Evolutionary conservation across 371 early-diverging fungal genomes (phyloP), one percentile per base, ranked within the genome.

Genomic region (Entomophthora muscae): DNA sequence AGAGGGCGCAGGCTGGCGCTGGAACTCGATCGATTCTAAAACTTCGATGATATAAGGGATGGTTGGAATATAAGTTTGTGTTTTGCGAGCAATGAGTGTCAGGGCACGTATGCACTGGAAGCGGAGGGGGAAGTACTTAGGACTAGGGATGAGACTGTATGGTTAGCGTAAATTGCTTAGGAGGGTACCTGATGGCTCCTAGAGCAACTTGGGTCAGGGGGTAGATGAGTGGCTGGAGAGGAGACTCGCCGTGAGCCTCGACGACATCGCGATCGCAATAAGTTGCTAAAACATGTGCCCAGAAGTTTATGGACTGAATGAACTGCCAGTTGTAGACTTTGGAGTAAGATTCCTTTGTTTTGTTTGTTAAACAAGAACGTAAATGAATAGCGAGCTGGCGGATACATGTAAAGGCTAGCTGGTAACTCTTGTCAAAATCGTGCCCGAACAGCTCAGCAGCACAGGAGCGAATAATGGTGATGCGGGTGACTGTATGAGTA

Each of bases 321-420:
- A 83, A 94, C 76, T 91, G 93, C 95, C 95, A 94, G 76, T 91
- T 90, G 79, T 94, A 93, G 26, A 94, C 88, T 3, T 80, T 68
- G 62, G 83, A 82, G 79, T 82, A 89, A 7, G 88, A 80, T 66
- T 91, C 91, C 77, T 79, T 83, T 57, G 84, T 85, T 62, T 84
- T 85, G 22, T 76, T 76, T 65, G 83, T 80, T 72, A 91, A 86
- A 5, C 92, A 88, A 66, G 79, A 81, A 66, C 97, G 82, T 62
- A 96, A 75, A 65, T 84, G 82, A 64, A 91, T 85, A 1, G 93
- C 95, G 63, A 95, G 73, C 71, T 93, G 93, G 32, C 97, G 85
- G 54, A 96, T 83, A 71, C 88, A 90, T 26, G 86, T 79, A 70
- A 96, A 96, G 22, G 83, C 93, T 66, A 86, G 88, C 70, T 93